Conservation (phyloP, 192 early-diverging fungal genomes). For the Cetraspora pellucida region DNA sequence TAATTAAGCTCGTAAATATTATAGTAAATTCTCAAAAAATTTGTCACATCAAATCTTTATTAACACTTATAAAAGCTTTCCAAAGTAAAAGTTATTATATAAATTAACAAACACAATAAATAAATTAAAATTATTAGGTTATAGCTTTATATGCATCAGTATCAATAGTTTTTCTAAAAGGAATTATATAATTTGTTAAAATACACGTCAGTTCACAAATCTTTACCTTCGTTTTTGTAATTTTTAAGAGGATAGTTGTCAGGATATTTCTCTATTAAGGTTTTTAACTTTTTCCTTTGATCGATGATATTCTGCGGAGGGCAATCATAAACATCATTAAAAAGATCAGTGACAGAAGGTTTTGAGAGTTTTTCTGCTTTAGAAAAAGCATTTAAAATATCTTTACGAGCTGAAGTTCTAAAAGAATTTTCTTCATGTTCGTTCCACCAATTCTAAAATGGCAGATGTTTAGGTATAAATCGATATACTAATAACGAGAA, state of each 20-base stretch:
- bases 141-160: no score
- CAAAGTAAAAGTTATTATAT: no score
- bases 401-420: slow-evolving; percentile 63
- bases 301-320: slow-evolving; percentile 73
- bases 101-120: no score
- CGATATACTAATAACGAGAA: neutral
- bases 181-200: no score
- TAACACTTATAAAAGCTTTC: no score
- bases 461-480: neutral
- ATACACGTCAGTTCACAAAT: no score
- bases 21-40: no score
- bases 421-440: slow-evolving; percentile 69
- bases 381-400: slow-evolving; percentile 81
- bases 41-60: no score
- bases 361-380: slow-evolving; percentile 87
- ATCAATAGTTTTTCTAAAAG: no score
- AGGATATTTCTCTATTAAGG: slow-evolving; percentile 81
- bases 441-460: slow-evolving; percentile 72
- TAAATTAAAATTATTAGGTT: no score
- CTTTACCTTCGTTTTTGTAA: slow-evolving; percentile 28
- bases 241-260: slow-evolving; percentile 64
- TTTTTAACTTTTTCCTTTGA: slow-evolving; percentile 79
- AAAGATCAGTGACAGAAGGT: slow-evolving; percentile 80
- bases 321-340: slow-evolving; percentile 93
- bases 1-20: no score